Evolutionary conservation across 2,329 filamentous ascomycete genomes (phyloP), one percentile per base, ranked within the genome.

Genomic region (Monosporascus ibericus): DNA sequence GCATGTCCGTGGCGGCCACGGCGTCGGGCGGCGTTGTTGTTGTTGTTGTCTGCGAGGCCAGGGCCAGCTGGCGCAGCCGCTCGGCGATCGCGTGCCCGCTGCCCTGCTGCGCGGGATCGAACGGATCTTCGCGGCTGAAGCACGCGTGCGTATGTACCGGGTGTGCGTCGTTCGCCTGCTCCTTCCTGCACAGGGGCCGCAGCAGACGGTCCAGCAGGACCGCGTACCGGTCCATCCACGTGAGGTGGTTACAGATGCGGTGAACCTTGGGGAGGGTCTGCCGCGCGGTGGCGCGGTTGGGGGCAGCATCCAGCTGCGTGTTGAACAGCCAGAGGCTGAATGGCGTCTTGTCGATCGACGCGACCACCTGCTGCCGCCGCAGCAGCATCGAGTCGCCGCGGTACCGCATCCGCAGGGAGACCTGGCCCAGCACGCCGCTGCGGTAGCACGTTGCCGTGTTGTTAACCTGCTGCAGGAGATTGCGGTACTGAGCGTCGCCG

Each of bases 381-480:
- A 63, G 38, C 14, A 61, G 22, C 6, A 59, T 17, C 24, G 54
- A 40, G 44, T 59, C 53, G 25, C 51, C 48, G 18, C 60, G 61
- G 46, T 59, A 63, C 18, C 61, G 55, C 49, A 58, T 52, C 7
- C 57, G 53, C 7, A 61, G 48, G 5, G 61, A 56, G 22, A 49
- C 47, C 42, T 63, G 61, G 2, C 52, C 49, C 49, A 63, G 22
- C 5, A 58, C 53, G 7, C 61, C 60, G 17, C 50, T 56, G 8
- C 58, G 51, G 44, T 59, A 63, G 1, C 24, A 47, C 9, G 61
- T 63, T 14, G 44, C 17, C 2, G 60, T 63, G 50, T 62, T 60
- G 39, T 63, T 63, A 2, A 63, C 58, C 44, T 63, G 60, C 44
- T 54, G 55, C 39, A 63, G 48, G 18, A 63, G 52, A 18, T 55